Evolutionary conservation across 2,329 filamentous ascomycete genomes (phyloP).

Genomic region (Juglanconis oblonga): DNA sequence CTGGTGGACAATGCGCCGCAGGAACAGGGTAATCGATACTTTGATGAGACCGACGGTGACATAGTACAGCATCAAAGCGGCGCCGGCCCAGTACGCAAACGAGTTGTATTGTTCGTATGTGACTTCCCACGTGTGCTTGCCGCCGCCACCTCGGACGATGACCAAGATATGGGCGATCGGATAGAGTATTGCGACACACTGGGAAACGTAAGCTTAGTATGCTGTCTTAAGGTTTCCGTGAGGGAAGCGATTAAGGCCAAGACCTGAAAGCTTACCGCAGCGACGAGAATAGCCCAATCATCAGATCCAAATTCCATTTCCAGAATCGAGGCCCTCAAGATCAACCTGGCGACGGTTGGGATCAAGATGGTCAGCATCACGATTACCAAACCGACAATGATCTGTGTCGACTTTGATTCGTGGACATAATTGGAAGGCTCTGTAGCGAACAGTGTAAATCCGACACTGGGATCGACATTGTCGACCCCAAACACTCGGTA

Average conservation of each 20-base stretch:
- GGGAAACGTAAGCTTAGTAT: background rate
- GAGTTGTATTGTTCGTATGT: constrained; percentile 10
- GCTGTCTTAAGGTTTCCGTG: background rate
- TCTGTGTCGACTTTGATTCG: constrained; percentile 9
- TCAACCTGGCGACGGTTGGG: constrained; percentile 3
- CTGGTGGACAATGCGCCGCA: constrained; percentile 20
- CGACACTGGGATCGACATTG: background rate
- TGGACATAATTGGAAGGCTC: constrained; percentile 4
- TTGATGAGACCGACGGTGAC: constrained; percentile 20
- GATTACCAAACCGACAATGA: constrained; percentile 13
- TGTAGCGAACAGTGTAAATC: background rate
- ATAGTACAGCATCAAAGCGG: background rate
- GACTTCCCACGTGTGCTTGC: constrained; percentile 13
- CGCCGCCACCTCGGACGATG: constrained; percentile 9
- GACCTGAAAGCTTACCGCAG: constrained; percentile 12
- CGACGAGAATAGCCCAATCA: constrained; percentile 15
- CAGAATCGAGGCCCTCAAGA: constrained; percentile 6
- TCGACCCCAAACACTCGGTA: constrained; percentile 1
- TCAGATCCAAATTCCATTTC: constrained; percentile 11
- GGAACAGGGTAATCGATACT: constrained; percentile 23
- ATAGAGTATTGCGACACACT: background rate
- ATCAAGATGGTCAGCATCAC: constrained; percentile 11
- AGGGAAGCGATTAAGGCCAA: background rate
- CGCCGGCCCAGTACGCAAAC: constrained; percentile 1
- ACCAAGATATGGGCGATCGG: constrained; percentile 6